Evolutionary conservation across 768 basidiomycete species (phyloP), one percentile per base, ranked within the genome.

Genomic region (Naganishia kalamii): DNA sequence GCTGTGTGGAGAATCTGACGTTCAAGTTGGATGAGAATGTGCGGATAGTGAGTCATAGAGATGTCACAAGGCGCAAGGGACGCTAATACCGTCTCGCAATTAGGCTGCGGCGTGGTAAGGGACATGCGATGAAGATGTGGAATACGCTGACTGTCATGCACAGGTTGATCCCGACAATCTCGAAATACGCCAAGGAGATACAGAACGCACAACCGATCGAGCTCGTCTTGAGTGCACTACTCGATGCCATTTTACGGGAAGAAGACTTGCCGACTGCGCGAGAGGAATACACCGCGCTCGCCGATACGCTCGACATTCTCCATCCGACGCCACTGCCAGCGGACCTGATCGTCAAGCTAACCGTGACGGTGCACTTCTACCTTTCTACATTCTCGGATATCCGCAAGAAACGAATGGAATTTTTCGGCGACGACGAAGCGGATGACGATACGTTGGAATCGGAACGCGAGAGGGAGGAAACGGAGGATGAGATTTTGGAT

Each of bases 21-120:
- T 65, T 65, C 54, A 46, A 59, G 43, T 40, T 65, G 52, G 64
- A 65, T 35, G 54, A 57, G 21, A 54, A 50, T 17, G 64, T 65
- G 5, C 13, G 54, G 41, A 46, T 25, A 35, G 64, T 57, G 33
- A 37, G 54, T 57, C 19, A 15, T 49, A 11, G 4, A 30, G 23
- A n/a, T n/a, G n/a, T n/a, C n/a, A n/a, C n/a, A n/a, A n/a, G n/a
- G n/a, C n/a, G n/a, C n/a, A n/a, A n/a, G n/a, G n/a, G n/a, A n/a
- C n/a, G n/a, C n/a, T n/a, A n/a, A n/a, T n/a, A n/a, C n/a, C n/a
- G n/a, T n/a, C n/a, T n/a, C n/a, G n/a, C n/a, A n/a, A n/a, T n/a
- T n/a, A 52, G 51, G 51, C 51, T 13, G 51, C 51, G 15, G 51
- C 51, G 21, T 29, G 51, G 51, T 52, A 52, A 52, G 51, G 27